Percentiles rank a stretch among this genome's conserved stretches.
These are phyloP conservation scores for Eucalyptus paniculata DNA, from an alignment of 345 rosid genomes.

Conservation along the genomic window DNA sequence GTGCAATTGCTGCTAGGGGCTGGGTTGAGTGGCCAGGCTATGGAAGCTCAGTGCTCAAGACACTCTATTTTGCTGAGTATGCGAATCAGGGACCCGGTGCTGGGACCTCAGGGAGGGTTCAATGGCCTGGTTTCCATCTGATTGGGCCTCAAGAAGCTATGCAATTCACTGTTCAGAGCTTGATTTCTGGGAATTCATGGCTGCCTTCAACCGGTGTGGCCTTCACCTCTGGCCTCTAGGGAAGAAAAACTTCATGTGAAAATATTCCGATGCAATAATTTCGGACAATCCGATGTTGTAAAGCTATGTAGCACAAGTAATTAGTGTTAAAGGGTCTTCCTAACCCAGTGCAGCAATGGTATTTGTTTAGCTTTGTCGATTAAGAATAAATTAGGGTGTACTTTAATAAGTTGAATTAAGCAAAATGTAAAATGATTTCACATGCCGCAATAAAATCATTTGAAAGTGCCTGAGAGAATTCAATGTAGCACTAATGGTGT, in stretches of 20 bases:
- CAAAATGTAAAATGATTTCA: neutral
- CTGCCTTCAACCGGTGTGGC: constrained; percentile 52
- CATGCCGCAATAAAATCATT: neutral
- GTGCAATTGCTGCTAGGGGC: constrained; percentile 28
- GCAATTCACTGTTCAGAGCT: constrained; percentile 26
- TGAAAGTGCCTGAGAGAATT: neutral
- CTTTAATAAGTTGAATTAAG: neutral
- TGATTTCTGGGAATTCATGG: constrained; percentile 43
- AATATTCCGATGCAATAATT: neutral
- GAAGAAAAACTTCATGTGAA: neutral
- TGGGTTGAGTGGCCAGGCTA: constrained; percentile 70
- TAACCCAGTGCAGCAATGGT: neutral
- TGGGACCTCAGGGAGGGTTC: constrained; percentile 18
- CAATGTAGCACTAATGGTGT: neutral
- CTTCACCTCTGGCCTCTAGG: constrained; percentile 32
- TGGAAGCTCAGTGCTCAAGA: constrained; percentile 1
- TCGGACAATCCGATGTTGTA: neutral
- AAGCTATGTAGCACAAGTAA: neutral
- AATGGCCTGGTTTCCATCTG: constrained; percentile 41
- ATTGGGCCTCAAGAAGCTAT: constrained; percentile 25
- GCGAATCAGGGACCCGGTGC: constrained; percentile 37
- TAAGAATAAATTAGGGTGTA: neutral
- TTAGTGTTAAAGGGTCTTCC: neutral
- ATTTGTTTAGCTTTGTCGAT: neutral
- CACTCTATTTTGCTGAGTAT: constrained; percentile 41